Conservation (phyloP, 176 grass and related monocot species). For the Eremochloa ophiuroides region DNA sequence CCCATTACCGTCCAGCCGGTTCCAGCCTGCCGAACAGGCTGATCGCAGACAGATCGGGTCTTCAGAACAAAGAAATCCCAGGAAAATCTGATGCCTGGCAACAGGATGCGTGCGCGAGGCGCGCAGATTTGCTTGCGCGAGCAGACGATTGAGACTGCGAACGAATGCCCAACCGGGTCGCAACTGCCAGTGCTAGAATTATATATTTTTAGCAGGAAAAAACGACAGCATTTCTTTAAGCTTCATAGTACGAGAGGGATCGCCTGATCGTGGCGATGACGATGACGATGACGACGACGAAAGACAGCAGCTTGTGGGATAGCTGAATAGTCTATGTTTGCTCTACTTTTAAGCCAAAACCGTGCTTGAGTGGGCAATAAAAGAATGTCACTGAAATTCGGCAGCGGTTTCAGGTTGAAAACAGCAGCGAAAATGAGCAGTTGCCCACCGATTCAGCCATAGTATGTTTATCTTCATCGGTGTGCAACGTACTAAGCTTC, state of each 20-base stretch:
- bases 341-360: not conserved
- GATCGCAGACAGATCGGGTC: not conserved
- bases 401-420: slow-evolving; percentile 8
- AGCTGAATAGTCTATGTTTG: not conserved
- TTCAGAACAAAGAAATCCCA: not conserved
- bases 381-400: not conserved
- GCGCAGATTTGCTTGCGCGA: not conserved
- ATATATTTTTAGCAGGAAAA: not conserved
- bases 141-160: not conserved
- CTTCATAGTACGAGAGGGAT: not conserved
- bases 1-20: too few relatives aligned
- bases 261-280: not conserved
- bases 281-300: not conserved
- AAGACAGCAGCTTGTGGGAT: not conserved
- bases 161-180: not conserved
- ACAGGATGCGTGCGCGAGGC: not conserved
- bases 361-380: not conserved
- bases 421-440: not conserved
- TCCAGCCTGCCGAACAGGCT: too few relatives aligned
- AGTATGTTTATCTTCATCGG: not conserved
- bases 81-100: not conserved
- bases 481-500: not conserved
- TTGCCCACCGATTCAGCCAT: not conserved
- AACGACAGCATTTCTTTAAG: not conserved
- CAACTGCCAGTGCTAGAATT: not conserved